A percentile compares a stretch with the other conserved stretches of the same genome.
Evolutionary conservation across 2,329 filamentous ascomycete species (phyloP).

Genomic region (Clarireedia homoeocarpa): DNA sequence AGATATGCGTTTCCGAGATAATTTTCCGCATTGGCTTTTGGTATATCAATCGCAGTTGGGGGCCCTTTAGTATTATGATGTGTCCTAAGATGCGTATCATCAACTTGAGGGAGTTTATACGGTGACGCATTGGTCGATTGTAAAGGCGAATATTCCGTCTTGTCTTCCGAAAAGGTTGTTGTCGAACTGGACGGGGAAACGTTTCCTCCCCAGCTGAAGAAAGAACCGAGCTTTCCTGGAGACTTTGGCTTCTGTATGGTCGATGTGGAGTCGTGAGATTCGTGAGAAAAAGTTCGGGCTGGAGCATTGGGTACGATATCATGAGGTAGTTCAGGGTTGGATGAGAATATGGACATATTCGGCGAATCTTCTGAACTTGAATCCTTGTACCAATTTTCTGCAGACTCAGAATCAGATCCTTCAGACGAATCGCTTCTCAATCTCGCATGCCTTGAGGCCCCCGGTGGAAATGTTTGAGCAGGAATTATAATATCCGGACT

Average conservation of each 20-base stretch:
- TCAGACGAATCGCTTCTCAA: slow-evolving; percentile 25
- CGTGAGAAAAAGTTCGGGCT: slow-evolving; percentile 21
- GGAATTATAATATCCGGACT: slow-evolving; percentile 22
- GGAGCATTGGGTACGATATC: slow-evolving; percentile 18
- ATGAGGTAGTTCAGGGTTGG: slow-evolving; percentile 27
- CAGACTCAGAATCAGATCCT: slow-evolving; percentile 24
- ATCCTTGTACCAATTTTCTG: slow-evolving; percentile 25
- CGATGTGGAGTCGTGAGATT: slow-evolving; percentile 23
- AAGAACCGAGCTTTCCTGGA: slow-evolving; percentile 52
- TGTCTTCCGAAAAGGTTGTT: slow-evolving; percentile 50
- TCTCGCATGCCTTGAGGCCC: slow-evolving; percentile 24
- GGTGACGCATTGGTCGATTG: slow-evolving; percentile 44
- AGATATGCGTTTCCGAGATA: slow-evolving; percentile 27
- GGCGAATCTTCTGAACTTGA: slow-evolving; percentile 22
- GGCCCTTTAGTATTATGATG: slow-evolving; percentile 23
- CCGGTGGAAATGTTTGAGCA: slow-evolving; percentile 13
- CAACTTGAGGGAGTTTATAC: slow-evolving; percentile 25
- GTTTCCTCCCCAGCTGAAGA: slow-evolving; percentile 58
- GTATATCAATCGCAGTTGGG: slow-evolving; percentile 31
- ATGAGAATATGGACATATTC: slow-evolving; percentile 30
- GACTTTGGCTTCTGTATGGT: slow-evolving; percentile 37
- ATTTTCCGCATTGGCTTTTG: slow-evolving; percentile 30
- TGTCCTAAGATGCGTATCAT: slow-evolving; percentile 21
- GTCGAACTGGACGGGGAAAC: slow-evolving; percentile 49
- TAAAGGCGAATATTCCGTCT: slow-evolving; percentile 44